Percentiles rank a stretch among this genome's conserved stretches.
These are phyloP conservation scores for Picea sitchensis DNA, from an alignment of 75 land plant species.

Conservation along the genomic window DNA sequence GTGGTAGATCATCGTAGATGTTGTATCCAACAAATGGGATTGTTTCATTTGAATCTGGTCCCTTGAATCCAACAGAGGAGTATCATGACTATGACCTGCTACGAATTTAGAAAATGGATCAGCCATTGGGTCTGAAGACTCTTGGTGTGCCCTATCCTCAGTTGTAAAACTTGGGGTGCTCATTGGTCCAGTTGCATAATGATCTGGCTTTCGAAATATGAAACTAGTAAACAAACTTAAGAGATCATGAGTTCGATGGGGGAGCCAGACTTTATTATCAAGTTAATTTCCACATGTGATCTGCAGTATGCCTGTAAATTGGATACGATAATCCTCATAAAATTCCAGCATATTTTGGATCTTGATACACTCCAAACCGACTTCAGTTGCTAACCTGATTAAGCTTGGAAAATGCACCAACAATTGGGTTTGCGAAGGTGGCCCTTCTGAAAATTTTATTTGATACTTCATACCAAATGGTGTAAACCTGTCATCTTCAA, in stretches of 20 bases:
- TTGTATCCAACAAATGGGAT: not conserved
- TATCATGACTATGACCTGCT: not conserved
- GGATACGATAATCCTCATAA: conserved; percentile 82
- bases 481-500: conserved; percentile 98
- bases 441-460: conserved; percentile 70
- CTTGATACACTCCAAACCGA: conserved; percentile 88
- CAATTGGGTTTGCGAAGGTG: conserved; percentile 67
- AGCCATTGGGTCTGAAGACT: not conserved
- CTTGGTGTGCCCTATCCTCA: not conserved
- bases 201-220: conserved; percentile 6
- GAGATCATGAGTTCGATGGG: not conserved
- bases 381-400: conserved; percentile 92
- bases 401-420: conserved; percentile 96
- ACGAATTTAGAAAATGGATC: not conserved
- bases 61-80: conserved; percentile 1
- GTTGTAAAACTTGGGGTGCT: conserved; percentile 6
- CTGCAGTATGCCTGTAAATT: not conserved
- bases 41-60: not conserved
- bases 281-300: not conserved
- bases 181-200: not conserved
- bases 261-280: not conserved
- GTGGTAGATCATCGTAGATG: not conserved
- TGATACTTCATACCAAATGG: conserved; percentile 88
- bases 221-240: conserved; percentile 5
- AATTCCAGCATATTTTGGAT: conserved; percentile 92